Evolutionary conservation across 2,329 filamentous ascomycete species (phyloP), one percentile per base, ranked within the genome.

Genomic region (Arthrobotrys conoides): DNA sequence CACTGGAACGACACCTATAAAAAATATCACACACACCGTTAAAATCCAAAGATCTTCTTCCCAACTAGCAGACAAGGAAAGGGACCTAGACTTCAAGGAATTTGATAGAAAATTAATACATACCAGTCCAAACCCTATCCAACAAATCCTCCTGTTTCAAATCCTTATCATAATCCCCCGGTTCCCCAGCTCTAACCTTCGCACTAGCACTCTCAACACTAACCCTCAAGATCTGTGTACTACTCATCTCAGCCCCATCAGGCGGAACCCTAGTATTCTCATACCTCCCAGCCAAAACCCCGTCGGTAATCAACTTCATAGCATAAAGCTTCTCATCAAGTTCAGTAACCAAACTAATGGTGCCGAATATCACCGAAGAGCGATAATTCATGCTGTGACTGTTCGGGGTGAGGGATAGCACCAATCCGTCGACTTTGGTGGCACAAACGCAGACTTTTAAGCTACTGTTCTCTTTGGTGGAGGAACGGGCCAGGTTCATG

Each of bases 361-460:
- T 89, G 0, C 93, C 94, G 82, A 95, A 93, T 12, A 96, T 87
- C 8, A 93, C 86, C 10, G 92, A 92, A 46, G 91, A 93, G 80
- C 93, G 92, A 86, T 96, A 97, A 86, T 96, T 95, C 86, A 93
- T 94, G 85, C 89, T 92, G 86, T 96, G 93, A 76, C 89, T 89
- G 86, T 93, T 92, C 12, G 93, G 92, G 0, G 93, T 93, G 14
- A 96, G 88, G 20, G 92, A 89, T 36, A 97, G 89, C 8, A 97
- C 90, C 66, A 96, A 86, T 46, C 93, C 93, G 85, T 97, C 93
- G 46, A 96, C 85, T 83, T 91, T 90, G 55, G 90, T 92, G 0
- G 92, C 92, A 22, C 91, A 88, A 38, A 96, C 87, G 82, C 89
- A 91, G 49, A 96, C 85, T 0, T 93, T 92, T 20, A 96, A 84